Conservation (phyloP, 805 yeast genomes). For the Ogataea nakhonphanomensis region DNA sequence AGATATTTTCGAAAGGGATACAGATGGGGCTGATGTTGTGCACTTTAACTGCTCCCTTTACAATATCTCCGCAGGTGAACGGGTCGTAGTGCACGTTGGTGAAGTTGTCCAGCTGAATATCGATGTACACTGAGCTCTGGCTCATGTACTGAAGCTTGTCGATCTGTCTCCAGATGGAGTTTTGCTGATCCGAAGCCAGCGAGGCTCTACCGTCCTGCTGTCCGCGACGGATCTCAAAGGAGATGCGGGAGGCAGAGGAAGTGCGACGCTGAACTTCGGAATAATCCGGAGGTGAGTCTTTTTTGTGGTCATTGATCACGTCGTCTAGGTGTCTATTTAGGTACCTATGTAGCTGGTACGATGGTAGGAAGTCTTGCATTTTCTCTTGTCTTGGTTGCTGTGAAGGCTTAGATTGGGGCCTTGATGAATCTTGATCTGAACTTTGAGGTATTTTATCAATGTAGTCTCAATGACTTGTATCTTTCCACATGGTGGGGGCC, state of each 20-base stretch:
- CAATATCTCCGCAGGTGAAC: constrained; percentile 13
- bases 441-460: neutral
- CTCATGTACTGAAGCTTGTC: constrained; percentile 11
- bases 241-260: neutral
- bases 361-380: constrained; percentile 28
- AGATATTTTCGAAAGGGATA: constrained; percentile 41
- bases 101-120: constrained; percentile 28
- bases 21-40: constrained; percentile 16
- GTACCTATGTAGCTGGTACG: constrained; percentile 18
- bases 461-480: no score
- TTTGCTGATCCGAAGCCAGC: constrained; percentile 4
- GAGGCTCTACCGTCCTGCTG: constrained; percentile 3
- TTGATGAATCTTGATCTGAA: neutral
- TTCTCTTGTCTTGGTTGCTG: neutral
- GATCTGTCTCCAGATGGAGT: constrained; percentile 15
- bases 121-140: constrained; percentile 24
- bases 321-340: constrained; percentile 17
- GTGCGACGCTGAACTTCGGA: neutral
- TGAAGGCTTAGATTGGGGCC: neutral
- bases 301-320: constrained; percentile 8
- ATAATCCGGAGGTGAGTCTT: constrained; percentile 13
- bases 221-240: neutral
- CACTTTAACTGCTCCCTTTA: constrained; percentile 15
- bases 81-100: constrained; percentile 10
- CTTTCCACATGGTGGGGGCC: no score